A percentile compares a stretch with the other conserved stretches of the same genome.
Evolutionary conservation across 1,139 yeast species (phyloP).

Genomic region (Zygotorulaspora mrakii): DNA sequence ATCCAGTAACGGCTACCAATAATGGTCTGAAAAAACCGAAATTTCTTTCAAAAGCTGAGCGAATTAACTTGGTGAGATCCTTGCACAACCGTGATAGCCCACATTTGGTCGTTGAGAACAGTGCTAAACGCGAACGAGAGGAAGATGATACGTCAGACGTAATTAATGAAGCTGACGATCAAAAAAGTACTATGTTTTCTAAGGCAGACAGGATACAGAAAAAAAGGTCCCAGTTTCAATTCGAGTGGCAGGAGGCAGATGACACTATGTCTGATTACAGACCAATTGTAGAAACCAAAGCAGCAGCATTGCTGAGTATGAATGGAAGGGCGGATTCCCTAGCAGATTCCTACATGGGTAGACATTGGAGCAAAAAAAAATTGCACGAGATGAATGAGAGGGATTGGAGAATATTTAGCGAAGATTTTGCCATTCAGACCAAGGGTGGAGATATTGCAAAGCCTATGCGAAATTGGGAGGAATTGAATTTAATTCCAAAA

Average conservation of each 20-base stretch:
- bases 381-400: slow-evolving; percentile 64
- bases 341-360: slow-evolving; percentile 27
- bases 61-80: slow-evolving; percentile 37
- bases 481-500: slow-evolving; percentile 52
- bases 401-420: slow-evolving; percentile 87
- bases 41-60: slow-evolving; percentile 44
- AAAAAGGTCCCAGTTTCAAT: slow-evolving; percentile 47
- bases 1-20: not conserved
- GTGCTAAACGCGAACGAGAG: not conserved
- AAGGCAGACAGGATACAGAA: not conserved
- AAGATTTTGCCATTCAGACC: slow-evolving; percentile 65
- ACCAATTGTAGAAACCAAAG: slow-evolving; percentile 42
- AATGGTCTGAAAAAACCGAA: slow-evolving; percentile 13
- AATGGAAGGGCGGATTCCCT: slow-evolving; percentile 16
- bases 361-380: slow-evolving; percentile 71
- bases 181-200: slow-evolving; percentile 15
- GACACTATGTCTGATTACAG: slow-evolving; percentile 53
- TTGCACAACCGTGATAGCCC: not conserved
- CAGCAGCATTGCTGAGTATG: slow-evolving; percentile 13
- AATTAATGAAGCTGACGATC: slow-evolving; percentile 7
- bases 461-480: slow-evolving; percentile 70
- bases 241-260: slow-evolving; percentile 67
- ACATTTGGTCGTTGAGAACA: not conserved
- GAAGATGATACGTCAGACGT: slow-evolving; percentile 1
- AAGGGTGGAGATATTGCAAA: slow-evolving; percentile 49